Evolutionary conservation across 2,329 filamentous ascomycete genomes (phyloP).

Genomic region (Arthroderma sp.): DNA sequence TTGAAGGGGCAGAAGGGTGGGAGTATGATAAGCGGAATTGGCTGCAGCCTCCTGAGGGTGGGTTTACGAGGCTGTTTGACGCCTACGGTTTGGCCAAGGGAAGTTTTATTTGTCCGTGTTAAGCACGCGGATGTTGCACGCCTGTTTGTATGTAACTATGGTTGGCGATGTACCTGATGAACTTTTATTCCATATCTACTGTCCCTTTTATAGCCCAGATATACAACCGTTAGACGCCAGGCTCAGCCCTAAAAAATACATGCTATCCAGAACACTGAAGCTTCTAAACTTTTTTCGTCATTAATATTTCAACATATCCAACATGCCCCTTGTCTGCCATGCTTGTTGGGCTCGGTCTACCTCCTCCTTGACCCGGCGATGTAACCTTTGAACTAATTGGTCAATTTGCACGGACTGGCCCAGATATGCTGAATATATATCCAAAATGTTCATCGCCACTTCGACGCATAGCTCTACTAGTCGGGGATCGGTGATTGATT

Average conservation of each 20-base stretch:
- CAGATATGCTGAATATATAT: conserved; percentile 73
- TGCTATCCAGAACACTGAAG: no score
- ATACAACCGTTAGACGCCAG: no score
- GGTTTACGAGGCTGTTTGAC: conserved; percentile 57
- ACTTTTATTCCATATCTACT: no score
- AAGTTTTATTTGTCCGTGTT: no score
- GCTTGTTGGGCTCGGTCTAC: conserved; percentile 76
- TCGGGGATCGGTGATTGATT: conserved; percentile 68
- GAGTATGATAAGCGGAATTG: conserved; percentile 80
- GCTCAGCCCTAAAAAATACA: no score
- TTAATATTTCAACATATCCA: conserved; percentile 51
- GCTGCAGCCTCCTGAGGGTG: conserved; percentile 69
- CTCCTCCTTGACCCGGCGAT: conserved; percentile 58
- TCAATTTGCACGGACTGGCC: conserved; percentile 62
- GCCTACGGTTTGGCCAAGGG: neutral
- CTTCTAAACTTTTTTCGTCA: no score
- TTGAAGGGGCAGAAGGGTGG: conserved; percentile 58
- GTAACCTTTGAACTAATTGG: conserved; percentile 53
- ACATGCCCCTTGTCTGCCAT: conserved; percentile 71
- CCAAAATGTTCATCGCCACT: conserved; percentile 65
- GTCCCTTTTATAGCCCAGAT: no score
- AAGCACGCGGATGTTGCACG: no score
- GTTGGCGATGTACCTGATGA: no score
- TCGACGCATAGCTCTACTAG: conserved; percentile 73
- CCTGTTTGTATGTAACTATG: no score